Evolutionary conservation across 1,284 basidiomycete species (phyloP).

Genomic region (Tilletiaria anomala): DNA sequence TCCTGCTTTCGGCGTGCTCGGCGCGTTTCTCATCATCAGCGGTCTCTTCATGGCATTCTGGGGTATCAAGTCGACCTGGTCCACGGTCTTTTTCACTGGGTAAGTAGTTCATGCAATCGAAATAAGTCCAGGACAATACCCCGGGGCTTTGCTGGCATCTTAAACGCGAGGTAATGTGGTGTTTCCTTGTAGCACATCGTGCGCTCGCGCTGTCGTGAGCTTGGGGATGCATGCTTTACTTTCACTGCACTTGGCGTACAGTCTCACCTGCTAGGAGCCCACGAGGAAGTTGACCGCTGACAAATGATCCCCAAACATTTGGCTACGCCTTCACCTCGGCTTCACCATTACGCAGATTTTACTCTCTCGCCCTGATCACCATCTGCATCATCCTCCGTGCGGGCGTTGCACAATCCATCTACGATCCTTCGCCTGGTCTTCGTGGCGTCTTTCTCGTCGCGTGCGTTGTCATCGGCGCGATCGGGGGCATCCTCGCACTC

Average conservation of each 20-base stretch:
- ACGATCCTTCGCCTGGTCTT: conserved; percentile 60
- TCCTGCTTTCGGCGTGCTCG: conserved; percentile 75
- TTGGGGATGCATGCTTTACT: too few species aligned
- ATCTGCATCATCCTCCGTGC: conserved; percentile 78
- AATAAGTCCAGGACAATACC: too few species aligned
- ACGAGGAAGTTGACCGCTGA: too few species aligned
- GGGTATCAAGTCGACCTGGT: conserved; percentile 48
- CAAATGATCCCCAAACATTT: too few species aligned
- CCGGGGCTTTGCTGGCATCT: too few species aligned
- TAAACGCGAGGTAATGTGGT: too few species aligned
- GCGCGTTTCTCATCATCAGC: conserved; percentile 70
- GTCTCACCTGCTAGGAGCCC: too few species aligned
- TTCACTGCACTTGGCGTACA: too few species aligned
- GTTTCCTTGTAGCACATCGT: too few species aligned
- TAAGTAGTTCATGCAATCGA: too few species aligned
- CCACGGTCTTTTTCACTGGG: conserved; percentile 17
- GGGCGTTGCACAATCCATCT: conserved; percentile 64
- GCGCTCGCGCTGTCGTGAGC: too few species aligned
- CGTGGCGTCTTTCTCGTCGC: conserved; percentile 82
- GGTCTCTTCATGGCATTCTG: conserved; percentile 77
- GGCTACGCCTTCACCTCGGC: too few species aligned
- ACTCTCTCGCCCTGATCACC: conserved; percentile 68
- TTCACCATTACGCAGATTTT: conserved; percentile 85
- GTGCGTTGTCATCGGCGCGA: conserved; percentile 59
- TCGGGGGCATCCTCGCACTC: conserved; percentile 57